Percentiles rank a stretch among this genome's conserved stretches.
Evolutionary conservation across 2,329 filamentous ascomycete species (phyloP).

Genomic region (Phialophora verrucosa): DNA sequence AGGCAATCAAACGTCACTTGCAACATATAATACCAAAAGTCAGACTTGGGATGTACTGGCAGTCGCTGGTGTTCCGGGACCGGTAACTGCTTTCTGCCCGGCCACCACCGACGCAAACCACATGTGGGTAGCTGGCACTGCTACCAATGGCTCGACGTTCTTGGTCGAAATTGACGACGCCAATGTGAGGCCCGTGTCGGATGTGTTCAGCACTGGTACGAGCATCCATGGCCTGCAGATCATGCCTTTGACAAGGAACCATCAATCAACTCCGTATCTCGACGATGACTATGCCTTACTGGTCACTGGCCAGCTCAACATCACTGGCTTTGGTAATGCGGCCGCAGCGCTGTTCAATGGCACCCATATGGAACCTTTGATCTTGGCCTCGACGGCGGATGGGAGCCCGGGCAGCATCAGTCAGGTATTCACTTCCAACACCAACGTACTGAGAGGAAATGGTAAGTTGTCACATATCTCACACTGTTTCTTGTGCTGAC

Average conservation of each 20-base stretch:
- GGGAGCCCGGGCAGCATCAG: slow-evolving; percentile 75
- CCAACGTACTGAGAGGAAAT: slow-evolving; percentile 72
- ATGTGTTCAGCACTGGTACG: slow-evolving; percentile 68
- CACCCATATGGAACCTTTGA: slow-evolving; percentile 75
- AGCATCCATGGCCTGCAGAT: slow-evolving; percentile 81
- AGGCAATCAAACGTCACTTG: slow-evolving; percentile 69
- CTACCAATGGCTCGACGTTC: slow-evolving; percentile 71
- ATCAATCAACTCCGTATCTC: slow-evolving; percentile 69
- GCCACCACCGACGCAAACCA: slow-evolving; percentile 74
- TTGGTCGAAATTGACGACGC: slow-evolving; percentile 81
- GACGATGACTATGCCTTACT: slow-evolving; percentile 73
- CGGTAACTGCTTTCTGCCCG: slow-evolving; percentile 75
- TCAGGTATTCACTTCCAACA: slow-evolving; percentile 80
- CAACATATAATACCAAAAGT: slow-evolving; percentile 71
- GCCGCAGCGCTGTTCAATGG: slow-evolving; percentile 91
- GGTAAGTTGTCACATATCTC: slow-evolving; percentile 56
- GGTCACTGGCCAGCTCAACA: slow-evolving; percentile 79
- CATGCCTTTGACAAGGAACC: slow-evolving; percentile 71
- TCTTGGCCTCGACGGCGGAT: slow-evolving; percentile 72
- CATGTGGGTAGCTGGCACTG: slow-evolving; percentile 81
- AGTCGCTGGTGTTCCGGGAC: slow-evolving; percentile 73
- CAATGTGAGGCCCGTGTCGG: slow-evolving; percentile 70
- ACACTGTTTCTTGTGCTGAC: slow-evolving; percentile 12
- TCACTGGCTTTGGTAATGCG: slow-evolving; percentile 77
- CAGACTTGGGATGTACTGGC: slow-evolving; percentile 70